A percentile compares a stretch with the other conserved stretches of the same genome.
Evolutionary conservation across 2,329 filamentous ascomycete species (phyloP).

Genomic region (Calonectria hawksworthii): DNA sequence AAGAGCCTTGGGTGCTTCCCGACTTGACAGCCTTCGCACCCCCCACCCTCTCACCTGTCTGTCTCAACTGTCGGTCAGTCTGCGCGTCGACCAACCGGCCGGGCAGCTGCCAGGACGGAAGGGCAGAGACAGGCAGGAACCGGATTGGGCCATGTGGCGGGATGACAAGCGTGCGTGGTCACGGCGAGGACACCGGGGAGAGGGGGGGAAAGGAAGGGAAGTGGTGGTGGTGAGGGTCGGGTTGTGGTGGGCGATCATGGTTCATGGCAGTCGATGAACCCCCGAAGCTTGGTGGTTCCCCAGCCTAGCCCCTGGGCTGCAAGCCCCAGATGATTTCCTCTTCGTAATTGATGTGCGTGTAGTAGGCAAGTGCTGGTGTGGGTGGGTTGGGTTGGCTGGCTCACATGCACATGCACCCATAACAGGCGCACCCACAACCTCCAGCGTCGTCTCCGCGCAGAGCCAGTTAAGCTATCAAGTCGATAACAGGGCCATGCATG

Average conservation of each 20-base stretch:
- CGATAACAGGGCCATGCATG: conserved; percentile 20
- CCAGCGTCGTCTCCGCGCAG: conserved; percentile 2
- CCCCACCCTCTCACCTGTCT: conserved; percentile 20
- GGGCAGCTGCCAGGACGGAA: conserved; percentile 33
- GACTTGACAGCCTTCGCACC: conserved; percentile 15
- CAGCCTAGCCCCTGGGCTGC: conserved; percentile 10
- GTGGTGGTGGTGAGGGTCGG: conserved; percentile 17
- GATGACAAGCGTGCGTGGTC: conserved; percentile 23
- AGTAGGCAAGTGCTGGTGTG: background rate
- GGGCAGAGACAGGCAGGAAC: conserved; percentile 18
- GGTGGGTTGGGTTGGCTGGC: background rate
- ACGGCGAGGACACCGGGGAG: conserved; percentile 10
- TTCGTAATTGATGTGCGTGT: conserved; percentile 5
- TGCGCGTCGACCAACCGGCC: conserved; percentile 32
- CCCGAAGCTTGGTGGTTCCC: conserved; percentile 36
- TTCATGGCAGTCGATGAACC: conserved; percentile 43
- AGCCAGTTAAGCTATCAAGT: conserved; percentile 12
- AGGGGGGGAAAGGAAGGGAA: background rate
- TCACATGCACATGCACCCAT: conserved; percentile 14
- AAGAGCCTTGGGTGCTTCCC: conserved; percentile 8
- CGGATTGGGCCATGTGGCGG: conserved; percentile 33
- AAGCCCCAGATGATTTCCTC: conserved; percentile 25
- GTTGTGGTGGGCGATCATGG: conserved; percentile 40
- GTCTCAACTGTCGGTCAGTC: conserved; percentile 20
- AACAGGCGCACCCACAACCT: conserved; percentile 10